These are phyloP conservation scores for Cucurbita moschata DNA, from an alignment of 306 rosid genomes.

Conservation along the genomic window DNA sequence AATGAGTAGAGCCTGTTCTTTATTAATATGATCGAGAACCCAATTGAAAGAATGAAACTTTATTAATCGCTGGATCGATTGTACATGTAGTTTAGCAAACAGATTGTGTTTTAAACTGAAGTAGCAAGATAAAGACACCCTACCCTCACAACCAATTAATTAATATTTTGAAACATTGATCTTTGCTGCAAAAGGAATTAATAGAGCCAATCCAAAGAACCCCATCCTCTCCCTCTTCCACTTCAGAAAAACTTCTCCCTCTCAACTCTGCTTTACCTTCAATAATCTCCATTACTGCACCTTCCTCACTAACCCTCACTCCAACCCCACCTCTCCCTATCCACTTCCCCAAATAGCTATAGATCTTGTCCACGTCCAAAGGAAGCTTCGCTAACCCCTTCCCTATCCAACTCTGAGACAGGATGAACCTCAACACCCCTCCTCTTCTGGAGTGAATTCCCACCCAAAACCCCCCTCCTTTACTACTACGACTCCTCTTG, in stretches of 20 bases:
- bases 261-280: slow-evolving; percentile 19
- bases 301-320: slow-evolving; percentile 51
- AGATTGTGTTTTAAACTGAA: too few species aligned
- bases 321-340: slow-evolving; percentile 36
- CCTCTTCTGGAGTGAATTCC: slow-evolving; percentile 42
- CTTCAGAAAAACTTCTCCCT: slow-evolving; percentile 45
- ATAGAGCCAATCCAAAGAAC: slow-evolving; percentile 59
- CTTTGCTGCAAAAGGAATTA: slow-evolving; percentile 35
- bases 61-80: too few species aligned
- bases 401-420: slow-evolving; percentile 36
- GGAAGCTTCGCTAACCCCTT: slow-evolving; percentile 38
- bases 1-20: neutral
- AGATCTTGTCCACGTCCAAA: slow-evolving; percentile 20
- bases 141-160: too few species aligned
- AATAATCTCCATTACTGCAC: slow-evolving; percentile 35
- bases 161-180: neutral
- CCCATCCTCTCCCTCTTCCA: slow-evolving; percentile 59
- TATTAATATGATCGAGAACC: neutral
- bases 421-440: slow-evolving; percentile 18
- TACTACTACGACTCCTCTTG: slow-evolving; percentile 31
- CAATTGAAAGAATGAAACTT: neutral
- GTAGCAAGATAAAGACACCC: too few species aligned
- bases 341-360: slow-evolving; percentile 30
- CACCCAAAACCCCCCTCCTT: slow-evolving; percentile 80
- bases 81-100: too few species aligned